These are phyloP conservation scores for Quercus rubra DNA, from an alignment of 306 rosid species.

Conservation along the genomic window DNA sequence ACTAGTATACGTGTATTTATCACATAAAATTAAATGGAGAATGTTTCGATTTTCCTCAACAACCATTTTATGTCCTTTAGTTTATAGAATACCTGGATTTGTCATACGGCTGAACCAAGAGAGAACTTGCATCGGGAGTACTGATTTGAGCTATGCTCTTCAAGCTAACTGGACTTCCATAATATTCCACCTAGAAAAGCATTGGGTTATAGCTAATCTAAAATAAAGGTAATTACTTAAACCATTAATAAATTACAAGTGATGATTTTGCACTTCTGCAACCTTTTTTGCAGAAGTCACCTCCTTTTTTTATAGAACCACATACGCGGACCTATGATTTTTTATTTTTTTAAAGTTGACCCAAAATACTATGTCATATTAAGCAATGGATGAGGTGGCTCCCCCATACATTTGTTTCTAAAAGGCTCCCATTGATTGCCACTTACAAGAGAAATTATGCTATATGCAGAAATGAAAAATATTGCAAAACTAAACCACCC, in stretches of 20 bases:
- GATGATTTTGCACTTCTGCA: not conserved
- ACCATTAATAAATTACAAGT: not conserved
- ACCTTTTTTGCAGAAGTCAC: not conserved
- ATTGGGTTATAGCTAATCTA: constrained; percentile 21
- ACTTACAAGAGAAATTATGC: not conserved
- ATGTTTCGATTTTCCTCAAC: constrained; percentile 6
- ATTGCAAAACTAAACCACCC: not conserved
- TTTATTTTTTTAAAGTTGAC: not conserved
- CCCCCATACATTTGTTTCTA: not conserved
- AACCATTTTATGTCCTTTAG: constrained; percentile 6
- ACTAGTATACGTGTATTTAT: not conserved
- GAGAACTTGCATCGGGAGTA: constrained; percentile 84
- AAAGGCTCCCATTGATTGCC: not conserved
- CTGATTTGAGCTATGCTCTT: constrained; percentile 96
- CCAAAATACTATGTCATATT: not conserved
- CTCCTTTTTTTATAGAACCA: not conserved
- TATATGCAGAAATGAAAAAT: not conserved
- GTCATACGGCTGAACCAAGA: constrained; percentile 87
- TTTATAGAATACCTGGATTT: constrained; percentile 70
- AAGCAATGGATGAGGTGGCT: not conserved
- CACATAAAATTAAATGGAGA: constrained; percentile 7
- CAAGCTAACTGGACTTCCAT: constrained; percentile 89
- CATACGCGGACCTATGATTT: not conserved
- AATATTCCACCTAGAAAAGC: constrained; percentile 83
- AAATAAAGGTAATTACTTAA: constrained; percentile 1